These are phyloP conservation scores for Cystobasidium pallidum DNA, from an alignment of 1,284 basidiomycete species.

Conservation along the genomic window DNA sequence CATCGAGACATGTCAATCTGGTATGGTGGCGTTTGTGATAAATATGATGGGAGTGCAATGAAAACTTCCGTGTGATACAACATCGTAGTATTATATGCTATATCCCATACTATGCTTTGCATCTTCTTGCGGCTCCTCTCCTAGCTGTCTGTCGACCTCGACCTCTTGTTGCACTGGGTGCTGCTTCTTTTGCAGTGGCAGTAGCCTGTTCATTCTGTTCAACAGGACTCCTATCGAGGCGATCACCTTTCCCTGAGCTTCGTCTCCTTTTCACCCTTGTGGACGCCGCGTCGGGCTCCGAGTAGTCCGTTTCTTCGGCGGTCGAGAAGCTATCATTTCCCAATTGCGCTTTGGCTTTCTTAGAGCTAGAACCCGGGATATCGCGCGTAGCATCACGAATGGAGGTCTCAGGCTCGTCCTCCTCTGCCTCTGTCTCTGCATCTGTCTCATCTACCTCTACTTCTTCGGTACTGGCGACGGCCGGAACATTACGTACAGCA, in stretches of 20 bases:
- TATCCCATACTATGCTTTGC: background rate
- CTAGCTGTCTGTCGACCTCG: background rate
- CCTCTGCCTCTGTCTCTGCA: too few species aligned
- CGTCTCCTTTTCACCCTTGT: constrained; percentile 1
- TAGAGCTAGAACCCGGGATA: background rate
- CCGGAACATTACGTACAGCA: background rate
- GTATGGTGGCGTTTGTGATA: background rate
- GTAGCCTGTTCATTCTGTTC: background rate
- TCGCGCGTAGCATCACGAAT: background rate
- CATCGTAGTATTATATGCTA: too few species aligned
- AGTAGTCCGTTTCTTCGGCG: background rate
- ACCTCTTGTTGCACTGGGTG: background rate
- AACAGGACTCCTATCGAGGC: background rate
- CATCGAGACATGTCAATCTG: background rate
- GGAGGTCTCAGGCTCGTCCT: too few species aligned
- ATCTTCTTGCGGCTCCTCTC: background rate
- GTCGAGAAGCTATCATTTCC: background rate
- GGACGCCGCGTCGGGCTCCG: background rate
- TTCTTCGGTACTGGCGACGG: background rate
- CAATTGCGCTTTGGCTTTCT: background rate
- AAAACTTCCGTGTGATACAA: too few species aligned
- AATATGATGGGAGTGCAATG: background rate
- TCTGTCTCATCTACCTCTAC: background rate
- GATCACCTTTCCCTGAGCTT: background rate
- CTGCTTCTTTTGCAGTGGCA: background rate